Evolutionary conservation across 192 early-diverging fungal genomes (phyloP), one percentile per base, ranked within the genome.

Genomic region (Podila horticola): DNA sequence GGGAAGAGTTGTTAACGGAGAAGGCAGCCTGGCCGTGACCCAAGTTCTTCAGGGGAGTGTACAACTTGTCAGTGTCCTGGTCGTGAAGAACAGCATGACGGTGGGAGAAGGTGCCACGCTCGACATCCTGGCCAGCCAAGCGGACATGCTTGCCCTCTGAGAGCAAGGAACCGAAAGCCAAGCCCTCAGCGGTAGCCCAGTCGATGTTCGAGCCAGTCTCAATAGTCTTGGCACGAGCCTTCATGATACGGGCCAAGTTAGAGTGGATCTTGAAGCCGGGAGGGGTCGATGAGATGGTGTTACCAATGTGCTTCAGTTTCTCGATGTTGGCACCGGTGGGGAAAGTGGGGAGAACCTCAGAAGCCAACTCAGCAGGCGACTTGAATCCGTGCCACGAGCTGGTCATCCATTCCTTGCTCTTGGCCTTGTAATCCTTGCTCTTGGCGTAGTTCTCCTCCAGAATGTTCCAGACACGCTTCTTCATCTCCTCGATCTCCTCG

Each of bases 21-120:
- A 98, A 95, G 15, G 84, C 83, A 74, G 90, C 93, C 86, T 98
- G 97, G 29, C 94, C 94, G 59, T 90, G 93, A 63, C 93, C 91
- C 51, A 99, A 87, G 88, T 94, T 90, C 88, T 94, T 93, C 74
- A 99, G 87, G 52, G 93, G 94, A 59, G 92, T 91, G 85, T 96
- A 93, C 61, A 91, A 90, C 55, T 75, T 82, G 82, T 97, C 97
- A 69, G 84, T 94, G 81, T 92, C 88, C 83, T 99, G 98, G 85
- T 99, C 95, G 90, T 98, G 94, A 74, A 99, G 87, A 36, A 99
- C 92, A 28, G 98, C 93, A 81, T 99, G 98, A 66, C 98, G 95
- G 79, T 99, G 98, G 62, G 98, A 99, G 87, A 99, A 99, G 26
- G 98, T 99, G 64, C 98, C 98, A 85, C 98, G 95, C 88, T 99